Base-by-base conservation (phyloP, 2,329 filamentous ascomycete genomes). In the Canariomyces notabilis region DNA sequence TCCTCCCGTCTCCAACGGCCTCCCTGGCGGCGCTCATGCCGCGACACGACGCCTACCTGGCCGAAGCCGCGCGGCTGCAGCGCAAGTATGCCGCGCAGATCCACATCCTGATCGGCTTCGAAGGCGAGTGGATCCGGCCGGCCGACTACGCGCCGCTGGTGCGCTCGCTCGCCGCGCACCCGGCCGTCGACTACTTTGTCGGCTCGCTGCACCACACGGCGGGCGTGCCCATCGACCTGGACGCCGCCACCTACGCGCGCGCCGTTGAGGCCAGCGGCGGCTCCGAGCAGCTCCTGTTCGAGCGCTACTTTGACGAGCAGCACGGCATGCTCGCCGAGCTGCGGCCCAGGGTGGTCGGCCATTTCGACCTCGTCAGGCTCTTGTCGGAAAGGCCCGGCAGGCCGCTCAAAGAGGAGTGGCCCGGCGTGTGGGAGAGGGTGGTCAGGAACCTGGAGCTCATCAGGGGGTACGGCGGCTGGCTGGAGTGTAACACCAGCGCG, bases 141-240 rank as follows among this genome's bases (percentile, higher is more conserved):
- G 75, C 72, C 6, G 16, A 34, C 3, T 80, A 82, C 57, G 66
- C 65, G 0, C 52, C 70, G 2, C 68, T 85, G 37, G 82, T 95
- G 48, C 61, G 69, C 26, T 57, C 65, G 9, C 75, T 88, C 3
- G 69, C 83, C 18, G 61, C 73, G 6, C 74, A 79, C 51, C 77
- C 87, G 32, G 67, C 69, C 8, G 76, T 95, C 51, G 91, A 97
- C 68, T 87, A 94, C 68, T 95, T 96, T 70, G 76, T 98, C 61
- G 93, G 93, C 48, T 94, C 87, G 1, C 77, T 97, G 39, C 93
- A 98, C 68, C 93, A 98, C 66, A 86, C 90, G 6, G 80, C 87
- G 60, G 82, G 82, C 14, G 74, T 91, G 35, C 90, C 93, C 6
- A 95, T 98, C 60, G 93, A 98, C 71, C 95, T 86, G 63, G 85